These are phyloP conservation scores for Mycosphaerelloides madeirae DNA, from an alignment of 2,329 filamentous ascomycete genomes.

Conservation along the genomic window DNA sequence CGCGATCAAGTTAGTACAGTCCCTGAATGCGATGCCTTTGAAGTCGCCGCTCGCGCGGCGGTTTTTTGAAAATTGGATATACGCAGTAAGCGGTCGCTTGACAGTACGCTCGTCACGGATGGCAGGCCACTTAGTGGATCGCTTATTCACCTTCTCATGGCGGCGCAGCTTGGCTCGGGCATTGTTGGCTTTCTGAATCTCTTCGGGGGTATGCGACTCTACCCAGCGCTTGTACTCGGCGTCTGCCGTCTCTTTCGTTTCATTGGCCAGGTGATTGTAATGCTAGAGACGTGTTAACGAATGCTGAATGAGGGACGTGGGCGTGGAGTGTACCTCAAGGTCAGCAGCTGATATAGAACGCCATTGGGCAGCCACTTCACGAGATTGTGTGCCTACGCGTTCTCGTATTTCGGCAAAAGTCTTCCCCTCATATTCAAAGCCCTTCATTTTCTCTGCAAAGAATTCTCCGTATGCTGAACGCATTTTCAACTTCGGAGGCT, in stretches of 20 bases:
- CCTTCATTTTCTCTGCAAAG: slow-evolving; percentile 25
- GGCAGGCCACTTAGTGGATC: slow-evolving; percentile 9
- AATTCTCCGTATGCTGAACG: slow-evolving; percentile 27
- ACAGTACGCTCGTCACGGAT: slow-evolving; percentile 54
- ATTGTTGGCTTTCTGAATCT: slow-evolving; percentile 57
- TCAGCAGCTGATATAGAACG: slow-evolving; percentile 41
- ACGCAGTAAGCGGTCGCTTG: slow-evolving; percentile 41
- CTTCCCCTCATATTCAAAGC: neutral
- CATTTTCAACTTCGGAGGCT: slow-evolving; percentile 25
- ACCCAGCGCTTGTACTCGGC: slow-evolving; percentile 52
- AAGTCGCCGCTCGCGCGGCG: slow-evolving; percentile 48
- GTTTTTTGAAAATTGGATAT: slow-evolving; percentile 43
- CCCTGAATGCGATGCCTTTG: slow-evolving; percentile 39
- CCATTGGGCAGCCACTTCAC: slow-evolving; percentile 42
- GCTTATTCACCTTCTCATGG: slow-evolving; percentile 6
- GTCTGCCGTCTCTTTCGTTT: slow-evolving; percentile 42
- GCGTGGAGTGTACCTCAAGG: slow-evolving; percentile 38
- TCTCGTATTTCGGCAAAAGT: too few species aligned
- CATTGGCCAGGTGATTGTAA: slow-evolving; percentile 49
- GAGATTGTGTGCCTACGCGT: too few species aligned
- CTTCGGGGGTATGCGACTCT: slow-evolving; percentile 48
- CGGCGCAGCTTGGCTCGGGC: slow-evolving; percentile 45
- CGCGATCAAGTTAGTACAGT: slow-evolving; percentile 39
- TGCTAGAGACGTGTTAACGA: slow-evolving; percentile 37
- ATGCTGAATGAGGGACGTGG: slow-evolving; percentile 1